phyloP scores from a whole-genome alignment of 2,329 filamentous ascomycete species.

The Cordyceps militaris region DNA sequence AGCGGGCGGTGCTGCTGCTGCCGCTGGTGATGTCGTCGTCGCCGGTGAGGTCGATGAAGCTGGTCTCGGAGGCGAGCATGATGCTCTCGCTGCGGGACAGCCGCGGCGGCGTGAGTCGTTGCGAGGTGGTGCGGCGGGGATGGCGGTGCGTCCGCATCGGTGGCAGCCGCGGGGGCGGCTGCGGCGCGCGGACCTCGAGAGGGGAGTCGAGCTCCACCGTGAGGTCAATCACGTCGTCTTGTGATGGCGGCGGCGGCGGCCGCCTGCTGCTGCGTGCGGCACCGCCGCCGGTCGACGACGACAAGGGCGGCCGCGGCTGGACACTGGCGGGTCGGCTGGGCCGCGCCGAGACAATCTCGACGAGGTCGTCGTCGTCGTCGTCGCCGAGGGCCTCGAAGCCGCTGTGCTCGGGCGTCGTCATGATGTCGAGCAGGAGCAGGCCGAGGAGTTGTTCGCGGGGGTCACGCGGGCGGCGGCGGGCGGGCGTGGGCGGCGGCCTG shows the following conservation, averaged over 20 bases:
- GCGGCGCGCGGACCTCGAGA: slow-evolving; percentile 28
- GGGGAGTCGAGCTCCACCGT: slow-evolving; percentile 45
- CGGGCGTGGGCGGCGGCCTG: background rate
- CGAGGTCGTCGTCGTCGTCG: slow-evolving; percentile 27
- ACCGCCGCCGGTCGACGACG: background rate
- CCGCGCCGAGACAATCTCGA: slow-evolving; percentile 23
- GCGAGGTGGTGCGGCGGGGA: slow-evolving; percentile 35
- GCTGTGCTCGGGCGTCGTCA: background rate
- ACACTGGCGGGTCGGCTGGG: slow-evolving; percentile 1
- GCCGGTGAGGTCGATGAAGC: slow-evolving; percentile 46
- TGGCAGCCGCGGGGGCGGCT: background rate
- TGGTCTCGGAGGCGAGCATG: slow-evolving; percentile 26
- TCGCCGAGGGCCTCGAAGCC: background rate
- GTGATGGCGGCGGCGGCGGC: slow-evolving; percentile 4
- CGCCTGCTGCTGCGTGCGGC: slow-evolving; percentile 6
- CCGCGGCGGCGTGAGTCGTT: slow-evolving; percentile 33
- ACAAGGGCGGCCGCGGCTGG: too few species aligned
- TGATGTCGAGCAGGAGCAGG: background rate
- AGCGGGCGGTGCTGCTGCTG: slow-evolving; percentile 14
- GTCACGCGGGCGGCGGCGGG: background rate
- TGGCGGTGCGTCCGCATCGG: slow-evolving; percentile 23
- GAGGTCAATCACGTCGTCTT: slow-evolving; percentile 38
- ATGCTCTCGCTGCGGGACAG: slow-evolving; percentile 40
- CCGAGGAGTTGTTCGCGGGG: background rate
- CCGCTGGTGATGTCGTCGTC: slow-evolving; percentile 27